These are phyloP conservation scores for Pseudogymnoascus destructans DNA, from an alignment of 2,329 filamentous ascomycete species.

Conservation along the genomic window DNA sequence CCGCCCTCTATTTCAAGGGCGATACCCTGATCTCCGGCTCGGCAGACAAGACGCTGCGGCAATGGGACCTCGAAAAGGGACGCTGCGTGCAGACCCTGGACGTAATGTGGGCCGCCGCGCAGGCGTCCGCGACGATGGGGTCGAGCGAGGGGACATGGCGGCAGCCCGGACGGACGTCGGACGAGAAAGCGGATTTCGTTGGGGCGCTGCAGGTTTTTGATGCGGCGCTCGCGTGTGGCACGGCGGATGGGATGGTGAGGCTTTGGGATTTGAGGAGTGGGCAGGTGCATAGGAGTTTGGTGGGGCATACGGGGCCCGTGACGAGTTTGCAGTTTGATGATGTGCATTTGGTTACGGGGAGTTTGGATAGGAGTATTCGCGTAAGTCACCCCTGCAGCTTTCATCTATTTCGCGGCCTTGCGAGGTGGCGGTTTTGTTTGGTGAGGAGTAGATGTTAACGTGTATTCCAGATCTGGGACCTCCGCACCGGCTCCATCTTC, in stretches of 20 bases:
- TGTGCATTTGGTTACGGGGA: slow-evolving; percentile 85
- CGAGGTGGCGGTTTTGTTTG: not conserved
- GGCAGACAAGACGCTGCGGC: slow-evolving; percentile 89
- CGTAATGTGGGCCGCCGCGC: slow-evolving; percentile 93
- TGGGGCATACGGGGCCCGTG: slow-evolving; percentile 89
- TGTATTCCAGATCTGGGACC: slow-evolving; percentile 80
- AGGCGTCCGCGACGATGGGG: slow-evolving; percentile 60
- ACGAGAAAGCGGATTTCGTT: slow-evolving; percentile 74
- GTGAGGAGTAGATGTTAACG: not conserved
- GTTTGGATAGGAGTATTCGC: slow-evolving; percentile 80
- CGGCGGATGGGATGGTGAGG: slow-evolving; percentile 91
- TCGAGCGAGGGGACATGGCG: slow-evolving; percentile 56
- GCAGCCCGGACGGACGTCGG: slow-evolving; percentile 49
- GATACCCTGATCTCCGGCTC: slow-evolving; percentile 90
- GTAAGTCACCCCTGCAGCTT: slow-evolving; percentile 54
- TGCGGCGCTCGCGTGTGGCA: slow-evolving; percentile 87
- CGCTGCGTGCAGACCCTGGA: slow-evolving; percentile 94
- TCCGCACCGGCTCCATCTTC: slow-evolving; percentile 86
- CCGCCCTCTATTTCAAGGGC: slow-evolving; percentile 79
- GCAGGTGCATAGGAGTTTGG: slow-evolving; percentile 89
- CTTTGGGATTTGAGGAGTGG: slow-evolving; percentile 94
- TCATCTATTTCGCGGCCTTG: not conserved
- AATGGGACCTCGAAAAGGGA: slow-evolving; percentile 97
- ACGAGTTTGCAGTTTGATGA: slow-evolving; percentile 95
- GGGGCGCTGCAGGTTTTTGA: slow-evolving; percentile 93